Evolutionary conservation across 768 basidiomycete genomes (phyloP).

Genomic region (Mycena epipterygia): DNA sequence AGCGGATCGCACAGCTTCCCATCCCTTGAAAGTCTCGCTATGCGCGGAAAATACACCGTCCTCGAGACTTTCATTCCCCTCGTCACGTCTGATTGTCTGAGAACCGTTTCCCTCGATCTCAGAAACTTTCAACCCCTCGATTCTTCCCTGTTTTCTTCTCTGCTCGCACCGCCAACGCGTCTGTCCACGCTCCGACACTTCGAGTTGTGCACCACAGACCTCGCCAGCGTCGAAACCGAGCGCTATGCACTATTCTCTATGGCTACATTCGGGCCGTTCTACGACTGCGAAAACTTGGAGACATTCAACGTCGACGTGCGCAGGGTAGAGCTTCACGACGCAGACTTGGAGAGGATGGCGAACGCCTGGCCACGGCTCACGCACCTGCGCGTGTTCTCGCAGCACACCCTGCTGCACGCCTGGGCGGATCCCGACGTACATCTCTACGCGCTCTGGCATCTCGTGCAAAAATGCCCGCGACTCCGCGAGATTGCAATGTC

Average conservation of each 20-base stretch:
- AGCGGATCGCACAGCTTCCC: background rate
- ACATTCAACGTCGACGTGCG: conserved; percentile 9
- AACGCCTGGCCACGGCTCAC: background rate
- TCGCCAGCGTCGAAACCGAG: background rate
- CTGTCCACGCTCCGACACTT: background rate
- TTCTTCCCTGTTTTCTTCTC: background rate
- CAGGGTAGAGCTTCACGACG: conserved; percentile 8
- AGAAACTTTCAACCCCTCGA: background rate
- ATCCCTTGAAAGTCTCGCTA: conserved; percentile 2
- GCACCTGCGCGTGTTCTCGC: background rate
- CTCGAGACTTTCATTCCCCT: background rate
- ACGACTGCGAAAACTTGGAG: conserved; percentile 16
- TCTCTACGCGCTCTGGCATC: background rate
- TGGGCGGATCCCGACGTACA: background rate
- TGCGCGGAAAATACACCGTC: background rate
- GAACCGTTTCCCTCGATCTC: background rate
- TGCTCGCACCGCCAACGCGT: background rate
- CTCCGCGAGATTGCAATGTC: background rate
- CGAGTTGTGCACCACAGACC: background rate
- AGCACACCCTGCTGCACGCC: background rate
- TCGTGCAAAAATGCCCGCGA: background rate
- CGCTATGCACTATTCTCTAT: conserved; percentile 3
- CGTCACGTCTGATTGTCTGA: conserved; percentile 5
- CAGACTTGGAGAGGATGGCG: conserved; percentile 7
- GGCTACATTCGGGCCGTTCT: background rate